These are phyloP conservation scores for Calonectria pseudoturangicola DNA, from an alignment of 2,329 filamentous ascomycete genomes.

Conservation along the genomic window DNA sequence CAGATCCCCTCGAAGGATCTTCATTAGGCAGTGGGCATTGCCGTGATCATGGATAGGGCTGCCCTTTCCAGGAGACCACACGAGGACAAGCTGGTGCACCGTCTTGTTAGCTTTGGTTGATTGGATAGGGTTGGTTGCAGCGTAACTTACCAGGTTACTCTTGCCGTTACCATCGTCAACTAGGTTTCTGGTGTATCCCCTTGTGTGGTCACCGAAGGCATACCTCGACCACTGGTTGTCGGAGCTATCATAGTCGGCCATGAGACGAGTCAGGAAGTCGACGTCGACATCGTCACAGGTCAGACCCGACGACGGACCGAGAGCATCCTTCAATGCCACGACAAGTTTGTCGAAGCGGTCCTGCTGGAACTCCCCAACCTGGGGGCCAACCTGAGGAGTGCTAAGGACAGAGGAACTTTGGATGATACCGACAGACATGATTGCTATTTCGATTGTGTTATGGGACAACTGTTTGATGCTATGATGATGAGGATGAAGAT, in stretches of 20 bases:
- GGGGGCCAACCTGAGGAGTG: slow-evolving; percentile 41
- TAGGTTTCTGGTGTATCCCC: slow-evolving; percentile 89
- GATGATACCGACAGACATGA: slow-evolving; percentile 61
- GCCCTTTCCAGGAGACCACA: slow-evolving; percentile 90
- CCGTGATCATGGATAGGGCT: slow-evolving; percentile 93
- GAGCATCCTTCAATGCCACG: slow-evolving; percentile 80
- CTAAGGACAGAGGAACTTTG: slow-evolving; percentile 42
- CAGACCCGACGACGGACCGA: slow-evolving; percentile 88
- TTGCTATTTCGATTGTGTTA: slow-evolving; percentile 36
- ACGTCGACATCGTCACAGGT: slow-evolving; percentile 89
- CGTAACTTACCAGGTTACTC: slow-evolving; percentile 78
- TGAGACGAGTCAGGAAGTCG: slow-evolving; percentile 80
- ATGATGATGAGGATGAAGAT: slow-evolving; percentile 35
- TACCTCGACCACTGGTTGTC: slow-evolving; percentile 84
- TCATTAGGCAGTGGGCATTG: slow-evolving; percentile 95
- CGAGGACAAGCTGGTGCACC: slow-evolving; percentile 81
- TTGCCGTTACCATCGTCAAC: slow-evolving; percentile 92
- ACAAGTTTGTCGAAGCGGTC: slow-evolving; percentile 82
- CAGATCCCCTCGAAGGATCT: slow-evolving; percentile 85
- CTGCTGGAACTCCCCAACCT: slow-evolving; percentile 52
- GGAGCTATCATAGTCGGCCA: slow-evolving; percentile 83
- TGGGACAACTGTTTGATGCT: slow-evolving; percentile 32
- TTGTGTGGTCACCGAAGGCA: slow-evolving; percentile 81
- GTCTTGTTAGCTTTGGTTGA: slow-evolving; percentile 45
- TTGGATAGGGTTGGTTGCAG: slow-evolving; percentile 34